These are phyloP conservation scores for Hypholoma fasciculare DNA, from an alignment of 768 basidiomycete genomes.

Conservation along the genomic window DNA sequence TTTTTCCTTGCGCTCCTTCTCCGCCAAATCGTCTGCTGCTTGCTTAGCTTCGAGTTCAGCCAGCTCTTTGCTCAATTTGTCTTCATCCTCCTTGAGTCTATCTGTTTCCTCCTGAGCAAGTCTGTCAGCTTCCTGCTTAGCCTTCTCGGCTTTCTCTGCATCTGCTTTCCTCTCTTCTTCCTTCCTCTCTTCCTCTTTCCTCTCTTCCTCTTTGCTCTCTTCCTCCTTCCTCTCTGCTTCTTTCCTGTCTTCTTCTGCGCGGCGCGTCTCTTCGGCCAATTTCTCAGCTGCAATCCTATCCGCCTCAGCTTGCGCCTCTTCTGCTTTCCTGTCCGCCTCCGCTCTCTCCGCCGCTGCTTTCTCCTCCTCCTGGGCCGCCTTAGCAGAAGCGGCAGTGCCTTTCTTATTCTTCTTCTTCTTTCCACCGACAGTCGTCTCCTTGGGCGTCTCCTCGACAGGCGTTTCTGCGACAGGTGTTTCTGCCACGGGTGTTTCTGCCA, in stretches of 20 bases:
- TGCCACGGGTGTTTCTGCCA: slow-evolving; percentile 13
- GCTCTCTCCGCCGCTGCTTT: background rate
- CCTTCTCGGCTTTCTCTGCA: background rate
- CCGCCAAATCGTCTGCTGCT: slow-evolving; percentile 9
- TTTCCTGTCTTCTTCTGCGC: background rate
- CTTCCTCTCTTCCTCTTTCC: background rate
- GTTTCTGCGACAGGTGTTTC: background rate
- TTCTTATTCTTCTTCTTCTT: slow-evolving; percentile 29
- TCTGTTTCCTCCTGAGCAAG: slow-evolving; percentile 1
- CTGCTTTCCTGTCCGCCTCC: slow-evolving; percentile 11
- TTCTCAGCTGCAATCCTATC: background rate
- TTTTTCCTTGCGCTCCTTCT: slow-evolving; percentile 8
- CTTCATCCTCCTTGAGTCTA: background rate
- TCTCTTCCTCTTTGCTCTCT: background rate
- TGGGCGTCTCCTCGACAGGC: slow-evolving; percentile 10
- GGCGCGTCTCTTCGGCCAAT: background rate
- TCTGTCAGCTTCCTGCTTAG: slow-evolving; percentile 3
- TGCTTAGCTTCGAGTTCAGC: background rate
- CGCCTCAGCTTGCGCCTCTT: background rate
- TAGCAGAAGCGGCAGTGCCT: background rate
- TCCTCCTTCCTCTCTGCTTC: background rate
- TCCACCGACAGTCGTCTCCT: slow-evolving; percentile 11
- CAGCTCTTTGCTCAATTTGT: slow-evolving; percentile 1
- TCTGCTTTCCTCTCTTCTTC: slow-evolving; percentile 1
- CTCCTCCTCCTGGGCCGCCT: background rate